A percentile compares a stretch with the other conserved stretches of the same genome.
These are phyloP conservation scores for Conringia planisiliqua DNA, from an alignment of 345 rosid genomes.

Conservation along the genomic window DNA sequence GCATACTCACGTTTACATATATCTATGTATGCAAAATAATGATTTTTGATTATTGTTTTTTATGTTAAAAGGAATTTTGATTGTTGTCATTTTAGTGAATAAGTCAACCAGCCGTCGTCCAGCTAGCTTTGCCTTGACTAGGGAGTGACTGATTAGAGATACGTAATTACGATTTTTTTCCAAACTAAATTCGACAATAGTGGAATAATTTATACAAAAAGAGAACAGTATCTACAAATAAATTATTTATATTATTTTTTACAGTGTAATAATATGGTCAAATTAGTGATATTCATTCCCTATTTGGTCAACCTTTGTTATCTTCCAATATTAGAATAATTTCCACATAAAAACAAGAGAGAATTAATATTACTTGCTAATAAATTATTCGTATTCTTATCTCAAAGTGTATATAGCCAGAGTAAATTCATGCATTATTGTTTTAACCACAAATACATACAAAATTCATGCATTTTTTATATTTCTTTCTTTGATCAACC, in stretches of 20 bases:
- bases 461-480: background rate
- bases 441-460: background rate
- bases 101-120: slow-evolving; percentile 5
- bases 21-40: background rate
- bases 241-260: background rate
- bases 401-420: background rate
- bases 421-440: background rate
- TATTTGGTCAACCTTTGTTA: background rate
- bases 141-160: background rate
- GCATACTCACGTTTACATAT: slow-evolving; percentile 24
- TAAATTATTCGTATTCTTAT: background rate
- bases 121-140: background rate
- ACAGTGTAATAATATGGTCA: background rate
- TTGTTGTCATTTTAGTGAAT: background rate
- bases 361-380: background rate
- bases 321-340: background rate
- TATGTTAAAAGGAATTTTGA: background rate
- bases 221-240: slow-evolving; percentile 4
- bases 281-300: slow-evolving; percentile 4
- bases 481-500: background rate
- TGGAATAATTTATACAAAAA: background rate
- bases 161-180: background rate
- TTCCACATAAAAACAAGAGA: background rate
- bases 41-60: background rate
- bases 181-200: background rate